Evolutionary conservation across 75 land plant species (phyloP).

Genomic region (Cryptomeria japonica): DNA sequence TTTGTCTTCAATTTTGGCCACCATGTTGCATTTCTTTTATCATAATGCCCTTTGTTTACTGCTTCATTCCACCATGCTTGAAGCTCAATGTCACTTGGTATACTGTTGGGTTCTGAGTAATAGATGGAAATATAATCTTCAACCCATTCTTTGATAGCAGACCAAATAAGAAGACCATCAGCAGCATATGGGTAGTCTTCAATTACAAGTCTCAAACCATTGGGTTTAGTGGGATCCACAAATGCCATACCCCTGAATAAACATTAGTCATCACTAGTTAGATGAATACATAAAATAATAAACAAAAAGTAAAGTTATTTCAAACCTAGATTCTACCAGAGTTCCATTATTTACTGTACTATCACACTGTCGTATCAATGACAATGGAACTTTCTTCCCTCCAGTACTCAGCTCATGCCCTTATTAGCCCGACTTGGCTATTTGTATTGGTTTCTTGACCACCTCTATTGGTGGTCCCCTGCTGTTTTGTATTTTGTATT

Average conservation of each 20-base stretch:
- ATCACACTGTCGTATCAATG: not conserved
- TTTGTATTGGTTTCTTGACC: no score
- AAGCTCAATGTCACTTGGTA: constrained; percentile 65
- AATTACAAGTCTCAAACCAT: constrained; percentile 72
- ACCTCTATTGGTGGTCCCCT: no score
- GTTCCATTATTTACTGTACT: not conserved
- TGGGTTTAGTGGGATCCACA: constrained; percentile 62
- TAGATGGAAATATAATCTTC: constrained; percentile 60
- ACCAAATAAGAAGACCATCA: constrained; percentile 93
- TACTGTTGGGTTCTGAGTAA: constrained; percentile 51
- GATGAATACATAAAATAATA: not conserved
- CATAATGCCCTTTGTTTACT: constrained; percentile 72
- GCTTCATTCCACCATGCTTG: constrained; percentile 93
- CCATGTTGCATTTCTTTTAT: constrained; percentile 81
- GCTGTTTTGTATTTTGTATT: no score
- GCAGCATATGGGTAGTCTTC: constrained; percentile 98
- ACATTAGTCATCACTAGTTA: not conserved
- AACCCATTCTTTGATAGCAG: constrained; percentile 79
- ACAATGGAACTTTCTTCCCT: not conserved
- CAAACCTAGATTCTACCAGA: not conserved
- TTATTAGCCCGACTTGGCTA: not conserved
- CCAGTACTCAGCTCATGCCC: not conserved
- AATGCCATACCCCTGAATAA: constrained; percentile 88
- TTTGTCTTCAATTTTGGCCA: constrained; percentile 83
- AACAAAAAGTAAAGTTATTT: not conserved